Conservation (phyloP, 352 stramenopile genomes). For the Pythium graminicola region DNA sequence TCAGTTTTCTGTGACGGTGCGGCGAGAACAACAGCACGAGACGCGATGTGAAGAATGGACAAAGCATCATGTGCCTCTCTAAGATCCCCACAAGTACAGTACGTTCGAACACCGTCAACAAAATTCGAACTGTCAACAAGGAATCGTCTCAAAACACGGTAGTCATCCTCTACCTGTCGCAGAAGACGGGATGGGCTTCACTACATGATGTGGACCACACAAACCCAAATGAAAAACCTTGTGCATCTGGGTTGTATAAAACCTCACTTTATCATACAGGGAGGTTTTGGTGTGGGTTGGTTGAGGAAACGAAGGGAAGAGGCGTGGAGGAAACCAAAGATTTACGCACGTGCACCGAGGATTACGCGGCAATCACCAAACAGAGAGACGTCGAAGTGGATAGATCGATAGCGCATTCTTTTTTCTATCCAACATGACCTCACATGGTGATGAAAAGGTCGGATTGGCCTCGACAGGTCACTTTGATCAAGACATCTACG, state of each 20-base stretch:
- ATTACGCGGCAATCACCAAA: not conserved
- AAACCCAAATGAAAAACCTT: constrained; percentile 15
- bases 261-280: too few species aligned
- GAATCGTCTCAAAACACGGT: constrained; percentile 13
- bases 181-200: not conserved
- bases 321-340: not conserved
- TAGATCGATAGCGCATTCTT: constrained; percentile 5
- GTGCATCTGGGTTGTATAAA: not conserved
- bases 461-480: constrained; percentile 50
- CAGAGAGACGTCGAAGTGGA: not conserved
- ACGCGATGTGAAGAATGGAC: too few species aligned
- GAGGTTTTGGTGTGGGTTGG: constrained; percentile 19
- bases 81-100: too few species aligned
- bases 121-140: too few species aligned
- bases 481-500: constrained; percentile 79
- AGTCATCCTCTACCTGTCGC: not conserved
- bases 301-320: constrained; percentile 6
- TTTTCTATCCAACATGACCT: constrained; percentile 11
- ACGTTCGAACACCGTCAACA: too few species aligned
- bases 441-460: constrained; percentile 33
- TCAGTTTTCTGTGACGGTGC: too few species aligned
- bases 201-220: constrained; percentile 11
- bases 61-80: too few species aligned
- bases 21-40: too few species aligned
- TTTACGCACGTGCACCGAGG: not conserved